phyloP scores from a whole-genome alignment of 2,329 filamentous ascomycete species.

The Colletotrichum karsti region DNA sequence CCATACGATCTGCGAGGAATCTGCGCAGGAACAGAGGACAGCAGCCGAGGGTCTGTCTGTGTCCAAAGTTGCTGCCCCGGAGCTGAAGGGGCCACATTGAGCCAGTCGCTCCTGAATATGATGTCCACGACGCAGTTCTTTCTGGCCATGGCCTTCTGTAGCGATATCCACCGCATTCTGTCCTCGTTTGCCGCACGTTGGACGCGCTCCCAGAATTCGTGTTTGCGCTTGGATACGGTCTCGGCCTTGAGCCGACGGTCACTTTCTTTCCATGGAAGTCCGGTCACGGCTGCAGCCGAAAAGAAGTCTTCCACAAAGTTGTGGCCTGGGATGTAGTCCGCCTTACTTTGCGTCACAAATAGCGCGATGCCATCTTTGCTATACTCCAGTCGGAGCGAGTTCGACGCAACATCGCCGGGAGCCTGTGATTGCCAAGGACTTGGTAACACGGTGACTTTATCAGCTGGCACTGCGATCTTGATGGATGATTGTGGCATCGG shows the following conservation, averaged over 20 bases:
- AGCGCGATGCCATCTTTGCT: conserved; percentile 21
- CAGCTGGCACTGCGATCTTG: conserved; percentile 20
- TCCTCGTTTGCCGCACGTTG: neutral
- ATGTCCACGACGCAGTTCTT: conserved; percentile 26
- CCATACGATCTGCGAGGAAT: neutral
- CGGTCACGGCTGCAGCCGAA: neutral
- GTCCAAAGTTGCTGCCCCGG: neutral
- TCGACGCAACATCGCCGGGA: neutral
- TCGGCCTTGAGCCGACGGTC: neutral
- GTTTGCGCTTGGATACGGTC: neutral
- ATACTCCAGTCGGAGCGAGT: neutral
- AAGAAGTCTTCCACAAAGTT: conserved; percentile 18
- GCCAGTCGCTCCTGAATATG: conserved; percentile 7
- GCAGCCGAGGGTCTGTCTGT: neutral
- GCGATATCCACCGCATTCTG: conserved; percentile 10
- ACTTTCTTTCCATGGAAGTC: conserved; percentile 8
- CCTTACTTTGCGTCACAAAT: conserved; percentile 9
- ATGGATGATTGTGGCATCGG: conserved; percentile 19
- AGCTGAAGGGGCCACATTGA: neutral
- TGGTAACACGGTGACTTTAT: neutral
- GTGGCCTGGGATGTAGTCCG: neutral
- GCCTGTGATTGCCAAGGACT: neutral
- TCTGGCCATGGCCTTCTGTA: conserved; percentile 24
- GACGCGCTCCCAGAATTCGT: conserved; percentile 18
- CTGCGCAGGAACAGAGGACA: neutral